Evolutionary conservation across 768 basidiomycete species (phyloP), one percentile per base, ranked within the genome.

Genomic region (Lactarius hatsudake): DNA sequence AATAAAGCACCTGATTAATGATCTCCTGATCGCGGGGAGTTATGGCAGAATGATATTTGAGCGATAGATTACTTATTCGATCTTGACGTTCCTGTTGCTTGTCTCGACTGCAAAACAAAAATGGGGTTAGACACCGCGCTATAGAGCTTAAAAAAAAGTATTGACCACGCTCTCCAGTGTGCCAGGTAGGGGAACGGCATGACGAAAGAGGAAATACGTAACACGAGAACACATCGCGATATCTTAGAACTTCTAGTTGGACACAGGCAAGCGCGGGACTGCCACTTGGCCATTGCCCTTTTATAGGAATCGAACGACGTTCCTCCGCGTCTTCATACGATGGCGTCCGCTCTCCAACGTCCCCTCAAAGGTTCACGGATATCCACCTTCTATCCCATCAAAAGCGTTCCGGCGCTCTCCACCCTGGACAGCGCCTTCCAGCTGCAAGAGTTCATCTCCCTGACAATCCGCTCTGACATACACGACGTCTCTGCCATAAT

Each of bases 351-450:
- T 40, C 79, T 85, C 3, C 88, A 87, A 74, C 81, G 91, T 42
- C 91, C 91, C 18, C 78, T 87, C 30, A 87, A 89, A 17, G 91
- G 91, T 59, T 88, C 91, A 5, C 83, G 91, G 30, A 88, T 92
- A 26, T 87, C 90, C 10, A 84, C 89, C 0, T 93, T 93, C 73
- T 93, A 93, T 72, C 89, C 90, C 0, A 81, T 91, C 30, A 91
- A 91, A 74, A 81, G 73, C 9, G 80, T 92, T 2, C 90, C 91
- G 0, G 83, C 87, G 0, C 82, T 91, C 36, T 80, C 90, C 0
- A 85, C 87, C 1, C 80, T 96, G 36, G 90, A 96, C 78, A 95
- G 93, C 76, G 93, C 94, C 0, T 97, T 96, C 75, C 94, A 96
- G 74, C 83, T 96, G 8, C 94, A 96, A 73, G 96, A 98, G 74